A percentile compares a stretch with the other conserved stretches of the same genome.
phyloP scores from a whole-genome alignment of 2,329 filamentous ascomycete genomes.

The Fusarium avenaceum region DNA sequence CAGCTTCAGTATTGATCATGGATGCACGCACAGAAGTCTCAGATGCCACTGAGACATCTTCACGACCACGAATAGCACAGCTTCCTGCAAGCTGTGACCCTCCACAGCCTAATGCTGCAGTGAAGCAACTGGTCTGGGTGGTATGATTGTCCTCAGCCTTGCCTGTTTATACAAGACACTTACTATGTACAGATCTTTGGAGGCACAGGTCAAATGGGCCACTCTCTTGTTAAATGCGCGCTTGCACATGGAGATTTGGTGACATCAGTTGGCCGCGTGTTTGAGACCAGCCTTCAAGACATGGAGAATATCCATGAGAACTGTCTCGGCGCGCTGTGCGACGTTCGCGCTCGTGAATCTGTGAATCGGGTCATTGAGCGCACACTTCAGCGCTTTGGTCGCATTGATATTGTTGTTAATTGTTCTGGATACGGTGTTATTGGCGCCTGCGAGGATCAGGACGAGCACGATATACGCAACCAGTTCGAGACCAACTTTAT shows the following conservation, averaged over 20 bases:
- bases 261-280: slow-evolving; percentile 84
- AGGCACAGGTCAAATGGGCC: slow-evolving; percentile 96
- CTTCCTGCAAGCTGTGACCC: slow-evolving; percentile 90
- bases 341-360: slow-evolving; percentile 85
- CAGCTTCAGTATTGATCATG: slow-evolving; percentile 32
- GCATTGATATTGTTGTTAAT: slow-evolving; percentile 90
- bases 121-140: slow-evolving; percentile 88
- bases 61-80: slow-evolving; percentile 58
- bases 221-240: slow-evolving; percentile 86
- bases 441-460: slow-evolving; percentile 95
- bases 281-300: slow-evolving; percentile 78
- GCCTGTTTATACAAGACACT: slow-evolving; percentile 5
- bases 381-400: slow-evolving; percentile 80
- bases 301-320: slow-evolving; percentile 80
- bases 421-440: slow-evolving; percentile 97
- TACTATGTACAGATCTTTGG: slow-evolving; percentile 79
- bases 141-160: slow-evolving; percentile 60
- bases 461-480: slow-evolving; percentile 92
- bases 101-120: slow-evolving; percentile 76
- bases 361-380: slow-evolving; percentile 78
- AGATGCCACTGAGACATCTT: slow-evolving; percentile 47
- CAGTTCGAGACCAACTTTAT: slow-evolving; percentile 99
- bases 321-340: slow-evolving; percentile 86
- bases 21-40: slow-evolving; percentile 47
- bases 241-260: slow-evolving; percentile 86